Base-by-base conservation (phyloP, 2,329 filamentous ascomycete species). In the Aspergillus melleus region DNA sequence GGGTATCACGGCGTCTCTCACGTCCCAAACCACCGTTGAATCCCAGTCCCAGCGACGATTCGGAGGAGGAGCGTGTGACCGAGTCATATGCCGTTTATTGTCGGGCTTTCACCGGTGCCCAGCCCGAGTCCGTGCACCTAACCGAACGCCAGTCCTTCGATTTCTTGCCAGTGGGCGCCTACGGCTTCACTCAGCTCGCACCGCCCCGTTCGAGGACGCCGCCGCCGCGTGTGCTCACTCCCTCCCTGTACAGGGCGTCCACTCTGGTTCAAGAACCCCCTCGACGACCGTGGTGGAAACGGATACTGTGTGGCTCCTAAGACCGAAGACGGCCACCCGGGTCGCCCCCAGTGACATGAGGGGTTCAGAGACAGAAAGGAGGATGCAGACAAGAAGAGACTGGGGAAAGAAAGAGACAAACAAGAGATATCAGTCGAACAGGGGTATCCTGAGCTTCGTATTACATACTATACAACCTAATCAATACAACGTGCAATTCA, bases 371-470 rank as follows among this genome's bases (percentile, higher is more conserved):
- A 42, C 36, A 42, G 16, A 42, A 42, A 42, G 36, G 2, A n/a
- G 36, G 16, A 6, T 8, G 16, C 6, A 42, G 36, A n/a, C 6
- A 42, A 42, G 36, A n/a, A 42, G 14, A n/a, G 14, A n/a, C 36
- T 16, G 36, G 36, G 36, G 3, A 49, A 54, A 58, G 12, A 52
- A n/a, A 29, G 32, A 46, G 46, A 49, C n/a, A n/a, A 52, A 14
- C 16, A n/a, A 49, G n/a, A 59, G 32, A 53, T 52, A 57, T 44
- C 30, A 47, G 52, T 50, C 58, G 52, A 52, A 66, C 58, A 58
- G 61, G 66, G 66, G 66, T 69, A 69, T 69, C 66, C 66, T 68
- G 66, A 69, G 64, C 62, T 64, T 58, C 61, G 60, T 66, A 69
- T 67, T 68, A 67, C 65, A 69, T 67, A 29, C 26, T 29, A 69